Evolutionary conservation across 2,329 filamentous ascomycete species (phyloP), one percentile per base, ranked within the genome.

Genomic region (Cytospora paraplurivora): DNA sequence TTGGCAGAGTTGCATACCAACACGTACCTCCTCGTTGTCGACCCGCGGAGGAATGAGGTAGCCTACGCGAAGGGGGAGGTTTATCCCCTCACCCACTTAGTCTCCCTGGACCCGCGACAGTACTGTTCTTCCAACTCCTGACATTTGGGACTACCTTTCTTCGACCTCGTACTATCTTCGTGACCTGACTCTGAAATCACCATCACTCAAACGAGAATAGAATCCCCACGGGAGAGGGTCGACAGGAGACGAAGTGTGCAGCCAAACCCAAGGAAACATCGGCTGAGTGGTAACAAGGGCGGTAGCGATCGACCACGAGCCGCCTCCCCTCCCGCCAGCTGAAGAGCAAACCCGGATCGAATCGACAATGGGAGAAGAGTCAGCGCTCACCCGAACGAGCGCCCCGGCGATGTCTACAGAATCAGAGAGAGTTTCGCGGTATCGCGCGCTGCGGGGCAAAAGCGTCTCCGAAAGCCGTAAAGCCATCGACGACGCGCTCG

Each of bases 371-470:
- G 50, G 19, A 19, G 21, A 35, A 56, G 33, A 54, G 51, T 44
- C 38, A 37, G 5, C 35, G 33, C 44, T 15, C 6, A 21, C 19
- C 17, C 50, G 35, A 32, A 59, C 17, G 51, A 56, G 44, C 38
- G 33, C 34, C 49, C 27, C 58, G 49, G 58, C 49, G 41, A 66
- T 64, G 64, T 61, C 64, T 52, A 47, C 62, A 34, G 54, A 67
- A 59, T 65, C 68, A 59, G 68, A 67, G 44, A 72, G 70, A 65
- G 69, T 74, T 61, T 75, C 74, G 38, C 71, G 75, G 64, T 76
- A 76, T 61, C 73, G 73, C 58, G 74, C 69, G 58, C 61, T 75
- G 47, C 71, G 73, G 60, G 72, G 72, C 59, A 72, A 70, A 50
- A 73, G 72, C 53, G 67, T 69, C 33, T 73, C 73, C 10, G 70